Conservation (phyloP, 192 early-diverging fungal genomes). For the Umbelopsis sp. region DNA sequence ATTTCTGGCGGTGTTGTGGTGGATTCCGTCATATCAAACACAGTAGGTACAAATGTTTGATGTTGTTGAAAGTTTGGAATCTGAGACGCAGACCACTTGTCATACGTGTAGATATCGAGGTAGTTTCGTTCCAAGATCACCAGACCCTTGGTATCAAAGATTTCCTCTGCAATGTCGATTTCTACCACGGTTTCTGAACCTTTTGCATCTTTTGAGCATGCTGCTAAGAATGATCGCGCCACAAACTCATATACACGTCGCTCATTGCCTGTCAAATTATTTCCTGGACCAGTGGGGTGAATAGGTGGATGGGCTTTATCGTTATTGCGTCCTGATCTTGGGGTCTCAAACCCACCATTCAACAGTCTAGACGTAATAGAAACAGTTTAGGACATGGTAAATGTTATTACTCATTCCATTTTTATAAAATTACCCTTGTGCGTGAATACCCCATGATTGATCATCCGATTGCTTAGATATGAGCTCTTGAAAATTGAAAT, state of each 20-base stretch:
- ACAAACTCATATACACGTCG: slow-evolving; percentile 86
- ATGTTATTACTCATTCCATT: neutral
- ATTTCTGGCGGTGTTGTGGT: slow-evolving; percentile 72
- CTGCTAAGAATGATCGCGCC: slow-evolving; percentile 85
- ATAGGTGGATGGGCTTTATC: slow-evolving; percentile 99
- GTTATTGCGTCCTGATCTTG: slow-evolving; percentile 83
- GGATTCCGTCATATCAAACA: slow-evolving; percentile 66
- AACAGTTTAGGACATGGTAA: neutral
- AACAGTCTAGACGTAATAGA: slow-evolving; percentile 49
- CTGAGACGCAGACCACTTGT: slow-evolving; percentile 77
- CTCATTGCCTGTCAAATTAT: slow-evolving; percentile 65
- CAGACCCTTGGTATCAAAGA: slow-evolving; percentile 75
- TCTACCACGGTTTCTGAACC: slow-evolving; percentile 82
- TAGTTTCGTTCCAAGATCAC: slow-evolving; percentile 86
- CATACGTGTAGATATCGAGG: slow-evolving; percentile 90
- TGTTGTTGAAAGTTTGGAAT: slow-evolving; percentile 73
- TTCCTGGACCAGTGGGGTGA: slow-evolving; percentile 73
- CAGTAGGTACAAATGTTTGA: slow-evolving; percentile 69
- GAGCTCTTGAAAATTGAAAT: slow-evolving; percentile 67
- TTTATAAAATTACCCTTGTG: slow-evolving; percentile 40
- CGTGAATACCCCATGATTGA: slow-evolving; percentile 43
- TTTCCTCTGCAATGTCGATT: slow-evolving; percentile 71
- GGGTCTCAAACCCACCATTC: slow-evolving; percentile 67
- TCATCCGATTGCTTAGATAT: slow-evolving; percentile 65
- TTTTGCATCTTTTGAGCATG: slow-evolving; percentile 88